phyloP scores from a whole-genome alignment of 345 rosid species.

The Eucalyptus polybractea region DNA sequence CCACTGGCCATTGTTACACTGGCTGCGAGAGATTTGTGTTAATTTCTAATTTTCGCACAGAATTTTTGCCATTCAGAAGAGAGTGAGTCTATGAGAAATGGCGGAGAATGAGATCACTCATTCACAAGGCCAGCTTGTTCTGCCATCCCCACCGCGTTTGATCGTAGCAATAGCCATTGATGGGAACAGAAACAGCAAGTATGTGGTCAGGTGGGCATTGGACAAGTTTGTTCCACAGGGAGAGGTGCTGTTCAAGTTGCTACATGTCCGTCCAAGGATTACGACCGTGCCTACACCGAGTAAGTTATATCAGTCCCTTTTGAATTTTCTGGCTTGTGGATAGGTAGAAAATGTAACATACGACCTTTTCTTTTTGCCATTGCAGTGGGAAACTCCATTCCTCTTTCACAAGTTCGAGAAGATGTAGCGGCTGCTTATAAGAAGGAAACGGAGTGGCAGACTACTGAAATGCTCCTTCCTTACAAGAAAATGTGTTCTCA shows the following conservation, averaged over 20 bases:
- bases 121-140: background rate
- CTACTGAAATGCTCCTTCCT: constrained; percentile 46
- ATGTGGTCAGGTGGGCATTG: constrained; percentile 10
- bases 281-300: constrained; percentile 72
- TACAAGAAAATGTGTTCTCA: constrained; percentile 51
- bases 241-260: constrained; percentile 37
- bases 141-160: constrained; percentile 30
- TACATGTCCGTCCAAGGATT: constrained; percentile 55
- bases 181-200: constrained; percentile 50
- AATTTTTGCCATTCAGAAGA: constrained; percentile 2
- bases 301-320: constrained; percentile 17
- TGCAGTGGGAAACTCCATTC: constrained; percentile 18
- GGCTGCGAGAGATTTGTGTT: background rate
- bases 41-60: background rate
- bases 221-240: constrained; percentile 30
- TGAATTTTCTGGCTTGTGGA: background rate
- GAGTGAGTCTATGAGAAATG: constrained; percentile 47
- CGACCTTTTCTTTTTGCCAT: background rate
- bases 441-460: constrained; percentile 61
- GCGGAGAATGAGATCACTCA: constrained; percentile 17
- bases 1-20: background rate
- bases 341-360: background rate
- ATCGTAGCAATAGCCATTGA: constrained; percentile 54
- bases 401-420: constrained; percentile 62
- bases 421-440: constrained; percentile 67